phyloP scores from a whole-genome alignment of 495 filamentous ascomycete species.

The Lentithecium fluviatile region DNA sequence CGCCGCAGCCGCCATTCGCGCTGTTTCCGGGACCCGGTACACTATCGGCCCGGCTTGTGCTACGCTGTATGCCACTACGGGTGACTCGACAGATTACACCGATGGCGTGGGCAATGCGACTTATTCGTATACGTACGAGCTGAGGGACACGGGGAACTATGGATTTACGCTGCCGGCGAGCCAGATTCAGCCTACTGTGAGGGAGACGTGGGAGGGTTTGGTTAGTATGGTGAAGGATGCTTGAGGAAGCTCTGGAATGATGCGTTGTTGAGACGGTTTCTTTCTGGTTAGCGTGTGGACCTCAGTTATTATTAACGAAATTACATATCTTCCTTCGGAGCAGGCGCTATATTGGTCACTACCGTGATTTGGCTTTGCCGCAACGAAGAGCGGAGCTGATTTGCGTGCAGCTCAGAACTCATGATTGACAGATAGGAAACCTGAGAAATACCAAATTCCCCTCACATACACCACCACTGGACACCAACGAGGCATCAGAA shows the following conservation, averaged over 20 bases:
- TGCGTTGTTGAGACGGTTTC: no score
- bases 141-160: slow-evolving; percentile 22
- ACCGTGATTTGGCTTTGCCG: no score
- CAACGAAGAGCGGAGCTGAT: no score
- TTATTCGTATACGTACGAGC: slow-evolving; percentile 29
- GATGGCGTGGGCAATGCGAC: slow-evolving; percentile 23
- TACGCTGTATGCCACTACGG: slow-evolving; percentile 28
- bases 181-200: slow-evolving; percentile 29
- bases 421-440: no score
- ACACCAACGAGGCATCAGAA: no score
- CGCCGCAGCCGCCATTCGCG: slow-evolving; percentile 24
- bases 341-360: no score
- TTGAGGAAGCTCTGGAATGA: background rate
- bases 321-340: no score
- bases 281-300: no score
- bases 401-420: no score
- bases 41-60: slow-evolving; percentile 27
- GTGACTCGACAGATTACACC: slow-evolving; percentile 17
- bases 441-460: no score
- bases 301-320: no score
- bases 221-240: slow-evolving; percentile 20
- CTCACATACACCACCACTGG: no score
- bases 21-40: slow-evolving; percentile 19
- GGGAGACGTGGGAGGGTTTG: slow-evolving; percentile 26
- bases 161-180: slow-evolving; percentile 25